Base-by-base conservation (phyloP, 805 yeast genomes). In the Tetrapisispora pingtungensis region DNA sequence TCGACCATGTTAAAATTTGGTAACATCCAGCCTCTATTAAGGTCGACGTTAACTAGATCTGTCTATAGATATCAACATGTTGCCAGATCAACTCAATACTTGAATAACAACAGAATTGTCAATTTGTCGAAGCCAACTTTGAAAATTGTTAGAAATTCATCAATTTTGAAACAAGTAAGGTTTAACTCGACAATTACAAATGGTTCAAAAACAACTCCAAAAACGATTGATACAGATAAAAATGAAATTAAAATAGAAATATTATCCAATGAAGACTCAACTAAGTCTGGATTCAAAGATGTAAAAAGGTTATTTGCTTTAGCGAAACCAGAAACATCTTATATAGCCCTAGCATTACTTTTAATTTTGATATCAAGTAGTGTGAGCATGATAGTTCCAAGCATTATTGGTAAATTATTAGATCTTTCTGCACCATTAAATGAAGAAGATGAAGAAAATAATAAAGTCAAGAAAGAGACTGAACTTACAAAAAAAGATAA, bases 331-430 rank as follows among this genome's bases (percentile, higher is more conserved):
- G 88, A 83, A 56, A 56, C 71, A 6, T 66, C 67, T 44, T 73
- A 81, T 3, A 68, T 83, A 54, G 51, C 70, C 1, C 61, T 73
- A 18, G 96, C 96, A 0, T 65, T 89, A 33, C 51, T 72, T 0
- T 73, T 85, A 45, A 70, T 90, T 28, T 64, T 80, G 6, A 57
- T 81, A 5, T 78, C 96, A 0, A 84, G 96, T 1, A 76, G 87
- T 1, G 82, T 86, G 5, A 74, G 88, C 24, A 82, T 90, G 85
- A 65, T 81, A 12, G 69, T 90, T 36, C 97, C 97, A 7, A 68
- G 81, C 37, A 71, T 86, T 20, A 83, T 90, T 45, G 97, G 97
- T 28, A 84, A 84, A 55, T 80, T 89, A 40, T 73, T 90, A 18
- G 97, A 89, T 61, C 74, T 80, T 2, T 79, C 84, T 4, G 73